Evolutionary conservation across 495 filamentous ascomycete species (phyloP), one percentile per base, ranked within the genome.

Genomic region (Daldinia childiae): DNA sequence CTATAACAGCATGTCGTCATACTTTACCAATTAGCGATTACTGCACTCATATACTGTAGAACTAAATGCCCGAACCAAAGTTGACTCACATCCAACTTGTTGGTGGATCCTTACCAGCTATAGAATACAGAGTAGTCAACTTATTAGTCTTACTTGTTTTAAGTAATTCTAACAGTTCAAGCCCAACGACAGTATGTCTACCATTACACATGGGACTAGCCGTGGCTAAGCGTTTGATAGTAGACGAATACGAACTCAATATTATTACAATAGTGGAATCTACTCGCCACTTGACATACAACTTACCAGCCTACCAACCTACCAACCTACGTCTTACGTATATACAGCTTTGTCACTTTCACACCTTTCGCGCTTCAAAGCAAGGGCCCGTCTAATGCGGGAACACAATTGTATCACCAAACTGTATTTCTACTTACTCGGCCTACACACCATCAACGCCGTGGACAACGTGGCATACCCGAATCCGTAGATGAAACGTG

Each of bases 361-460:
- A 73, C 51, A 26, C 48, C 43, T 21, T 19, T 60, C 43, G 43
- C 34, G 14, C 36, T 45, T 68, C 41, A 51, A 64, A 73, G 71
- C 71, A 69, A 73, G 71, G 71, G 51, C 71, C 71, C 66, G 71
- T 68, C 41, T 58, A 27, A 58, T 45, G 58, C 62, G 15, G 70
- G 41, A 61, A 52, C 57, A 62, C 61, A 65, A 41, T 57, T 64
- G 69, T 73, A 54, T 55, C 43, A 73, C 70, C 57, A 68, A 57
- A 56, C 50, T 11, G 9, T n/a, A 67, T 54, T 43, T 32, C 19
- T 58, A 32, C 41, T 19, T 39, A 21, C 21, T 73, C 65, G 57
- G 55, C 65, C 39, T 73, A 62, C 56, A 58, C 66, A 57, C 57
- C 9, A 58, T 50, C 57, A 62, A 52, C 62, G 61, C 30, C 29